These are phyloP conservation scores for Aspergillus arachidicola DNA, from an alignment of 2,329 filamentous ascomycete species.

Conservation along the genomic window DNA sequence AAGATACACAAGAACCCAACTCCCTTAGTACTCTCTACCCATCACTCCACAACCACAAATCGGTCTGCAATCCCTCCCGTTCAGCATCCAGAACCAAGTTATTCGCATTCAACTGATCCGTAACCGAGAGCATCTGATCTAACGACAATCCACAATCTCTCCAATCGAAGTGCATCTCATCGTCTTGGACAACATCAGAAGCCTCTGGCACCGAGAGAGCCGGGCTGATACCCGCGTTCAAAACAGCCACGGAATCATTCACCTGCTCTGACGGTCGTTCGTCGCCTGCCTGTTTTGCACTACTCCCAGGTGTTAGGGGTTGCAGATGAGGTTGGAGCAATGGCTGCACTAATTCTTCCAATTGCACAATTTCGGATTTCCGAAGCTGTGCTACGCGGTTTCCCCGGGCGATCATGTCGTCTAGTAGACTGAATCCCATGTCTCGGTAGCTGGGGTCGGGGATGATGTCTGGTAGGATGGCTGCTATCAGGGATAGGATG, in stretches of 20 bases:
- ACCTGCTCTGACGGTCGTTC: background rate
- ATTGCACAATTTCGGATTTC: conserved; percentile 25
- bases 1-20: background rate
- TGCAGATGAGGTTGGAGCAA: conserved; percentile 3
- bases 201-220: background rate
- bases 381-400: conserved; percentile 25
- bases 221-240: background rate
- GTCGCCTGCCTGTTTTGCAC: background rate
- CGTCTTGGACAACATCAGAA: conserved; percentile 4
- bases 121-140: conserved; percentile 25
- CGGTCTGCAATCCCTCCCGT: conserved; percentile 14
- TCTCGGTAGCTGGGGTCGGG: conserved; percentile 49
- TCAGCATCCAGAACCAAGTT: conserved; percentile 21
- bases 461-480: conserved; percentile 45
- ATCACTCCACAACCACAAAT: conserved; percentile 26
- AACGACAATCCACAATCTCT: conserved; percentile 24
- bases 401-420: conserved; percentile 24
- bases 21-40: background rate
- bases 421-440: conserved; percentile 18
- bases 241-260: background rate
- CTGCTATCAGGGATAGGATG: conserved; percentile 34
- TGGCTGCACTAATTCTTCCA: conserved; percentile 23
- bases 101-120: conserved; percentile 22
- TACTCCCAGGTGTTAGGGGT: background rate
- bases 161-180: conserved; percentile 23